Percentiles rank a stretch among this genome's conserved stretches.
Conservation (phyloP, 2,329 filamentous ascomycete genomes). For the Zymoseptoria brevis region DNA sequence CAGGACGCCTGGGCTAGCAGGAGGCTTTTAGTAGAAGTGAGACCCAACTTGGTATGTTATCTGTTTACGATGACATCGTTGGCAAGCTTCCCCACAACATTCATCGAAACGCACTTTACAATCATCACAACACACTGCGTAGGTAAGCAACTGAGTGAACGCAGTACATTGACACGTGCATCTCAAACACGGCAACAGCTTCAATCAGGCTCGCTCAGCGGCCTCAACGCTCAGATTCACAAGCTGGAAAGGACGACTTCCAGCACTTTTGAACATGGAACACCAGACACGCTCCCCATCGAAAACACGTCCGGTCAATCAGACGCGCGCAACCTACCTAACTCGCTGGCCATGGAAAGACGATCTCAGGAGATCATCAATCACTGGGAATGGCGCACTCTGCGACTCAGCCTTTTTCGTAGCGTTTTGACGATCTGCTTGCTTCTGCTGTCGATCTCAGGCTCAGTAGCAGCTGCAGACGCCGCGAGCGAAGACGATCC, state of each 20-base stretch:
- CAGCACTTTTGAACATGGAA: background rate
- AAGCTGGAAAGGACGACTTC: background rate
- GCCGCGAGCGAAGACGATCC: background rate
- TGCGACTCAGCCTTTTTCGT: background rate
- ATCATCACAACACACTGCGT: too few relatives aligned
- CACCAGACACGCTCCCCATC: background rate
- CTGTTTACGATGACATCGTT: too few relatives aligned
- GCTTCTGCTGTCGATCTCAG: background rate
- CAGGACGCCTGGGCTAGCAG: background rate
- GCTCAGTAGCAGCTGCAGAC: background rate
- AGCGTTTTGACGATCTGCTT: background rate
- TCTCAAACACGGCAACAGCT: too few relatives aligned
- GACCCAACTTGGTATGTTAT: too few relatives aligned
- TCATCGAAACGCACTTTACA: too few relatives aligned
- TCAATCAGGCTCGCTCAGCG: too few relatives aligned
- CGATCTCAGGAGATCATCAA: background rate
- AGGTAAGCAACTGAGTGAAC: too few relatives aligned
- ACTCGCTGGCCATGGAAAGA: background rate
- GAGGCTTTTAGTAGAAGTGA: too few relatives aligned
- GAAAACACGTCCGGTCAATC: background rate
- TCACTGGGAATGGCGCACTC: background rate
- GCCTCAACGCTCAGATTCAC: too few relatives aligned
- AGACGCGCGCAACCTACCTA: background rate
- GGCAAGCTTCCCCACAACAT: too few relatives aligned
- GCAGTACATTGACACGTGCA: too few relatives aligned